A percentile compares a stretch with the other conserved stretches of the same genome.
Evolutionary conservation across 164 flowering plant genomes (phyloP).

Genomic region (Vitis amurensis): DNA sequence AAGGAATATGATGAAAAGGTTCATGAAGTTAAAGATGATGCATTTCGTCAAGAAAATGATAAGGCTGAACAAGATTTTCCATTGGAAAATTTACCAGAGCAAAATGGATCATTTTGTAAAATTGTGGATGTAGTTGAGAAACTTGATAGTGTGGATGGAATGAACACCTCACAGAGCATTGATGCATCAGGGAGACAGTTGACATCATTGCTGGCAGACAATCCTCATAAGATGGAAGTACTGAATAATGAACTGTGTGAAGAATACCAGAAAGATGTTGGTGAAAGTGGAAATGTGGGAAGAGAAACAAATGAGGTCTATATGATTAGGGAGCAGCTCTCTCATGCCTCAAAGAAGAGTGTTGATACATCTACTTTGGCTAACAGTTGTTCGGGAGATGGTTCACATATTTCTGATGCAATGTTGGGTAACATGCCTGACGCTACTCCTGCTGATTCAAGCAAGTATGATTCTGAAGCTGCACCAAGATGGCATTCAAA

Average conservation of each 20-base stretch:
- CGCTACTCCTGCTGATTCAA: conserved; percentile 20
- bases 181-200: conserved; percentile 16
- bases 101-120: conserved; percentile 11
- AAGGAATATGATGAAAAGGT: conserved; percentile 15
- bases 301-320: conserved; percentile 14
- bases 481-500: conserved; percentile 6
- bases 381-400: conserved; percentile 3
- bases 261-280: conserved; percentile 9
- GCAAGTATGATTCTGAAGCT: conserved; percentile 16
- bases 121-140: conserved; percentile 18
- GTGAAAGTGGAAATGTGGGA: conserved; percentile 8
- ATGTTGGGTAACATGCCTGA: conserved; percentile 12
- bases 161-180: conserved; percentile 1
- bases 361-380: conserved; percentile 2
- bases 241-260: conserved; percentile 9
- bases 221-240: conserved; percentile 12
- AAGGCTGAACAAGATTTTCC: conserved; percentile 13
- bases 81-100: conserved; percentile 9
- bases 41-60: conserved; percentile 9
- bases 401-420: conserved; percentile 21
- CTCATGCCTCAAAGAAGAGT: conserved; percentile 17
- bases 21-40: neutral
- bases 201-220: conserved; percentile 6
- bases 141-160: conserved; percentile 9
- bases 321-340: conserved; percentile 7